Conservation (phyloP, 1,284 basidiomycete species). For the Trametes sp. region DNA sequence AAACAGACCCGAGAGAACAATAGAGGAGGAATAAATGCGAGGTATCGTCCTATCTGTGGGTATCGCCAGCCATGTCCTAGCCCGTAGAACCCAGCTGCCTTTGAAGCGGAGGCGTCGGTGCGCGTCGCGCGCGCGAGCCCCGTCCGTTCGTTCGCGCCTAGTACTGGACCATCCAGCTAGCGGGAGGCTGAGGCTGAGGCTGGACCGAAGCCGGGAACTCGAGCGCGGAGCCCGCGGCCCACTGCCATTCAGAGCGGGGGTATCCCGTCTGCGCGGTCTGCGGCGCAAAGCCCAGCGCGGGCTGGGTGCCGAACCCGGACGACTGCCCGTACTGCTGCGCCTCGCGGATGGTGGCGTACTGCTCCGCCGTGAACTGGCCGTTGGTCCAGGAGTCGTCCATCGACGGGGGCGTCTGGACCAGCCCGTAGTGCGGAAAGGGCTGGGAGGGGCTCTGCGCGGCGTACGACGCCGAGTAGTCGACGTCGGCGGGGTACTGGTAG, state of each 20-base stretch:
- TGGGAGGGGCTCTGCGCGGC: neutral
- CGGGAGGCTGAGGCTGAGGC: neutral
- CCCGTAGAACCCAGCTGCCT: neutral
- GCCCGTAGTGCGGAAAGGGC: too few relatives aligned
- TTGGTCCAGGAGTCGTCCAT: too few relatives aligned
- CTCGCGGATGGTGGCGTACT: too few relatives aligned
- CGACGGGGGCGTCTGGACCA: too few relatives aligned
- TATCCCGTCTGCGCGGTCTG: neutral
- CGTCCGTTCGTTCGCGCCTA: neutral
- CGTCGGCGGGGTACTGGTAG: neutral
- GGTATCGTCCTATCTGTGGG: constrained; percentile 21
- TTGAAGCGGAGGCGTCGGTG: too few relatives aligned
- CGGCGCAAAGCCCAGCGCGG: neutral
- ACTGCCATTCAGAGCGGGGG: neutral
- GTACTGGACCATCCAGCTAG: constrained; percentile 1
- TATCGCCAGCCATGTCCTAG: constrained; percentile 10
- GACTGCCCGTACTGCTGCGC: too few relatives aligned
- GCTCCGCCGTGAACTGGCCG: too few relatives aligned
- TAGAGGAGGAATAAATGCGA: neutral
- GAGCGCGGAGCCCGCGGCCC: neutral
- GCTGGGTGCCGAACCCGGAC: too few relatives aligned
- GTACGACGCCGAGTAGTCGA: neutral
- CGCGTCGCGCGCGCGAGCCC: neutral
- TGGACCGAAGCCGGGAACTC: neutral
- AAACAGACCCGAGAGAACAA: neutral